Conservation (phyloP, 202 grass and related monocot genomes). For the Carex arenaria region DNA sequence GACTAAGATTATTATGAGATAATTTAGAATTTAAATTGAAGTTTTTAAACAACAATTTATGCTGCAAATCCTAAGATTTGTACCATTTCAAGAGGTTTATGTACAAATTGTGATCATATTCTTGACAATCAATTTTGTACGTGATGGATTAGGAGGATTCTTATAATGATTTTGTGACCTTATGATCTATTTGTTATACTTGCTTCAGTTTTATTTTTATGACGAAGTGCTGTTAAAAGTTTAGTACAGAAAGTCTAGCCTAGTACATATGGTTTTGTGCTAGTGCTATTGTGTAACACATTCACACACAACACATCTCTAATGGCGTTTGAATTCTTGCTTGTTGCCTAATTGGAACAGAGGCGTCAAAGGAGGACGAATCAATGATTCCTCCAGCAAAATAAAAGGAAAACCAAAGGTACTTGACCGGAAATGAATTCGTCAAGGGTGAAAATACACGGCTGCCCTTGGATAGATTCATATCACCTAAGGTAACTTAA, state of each 20-base stretch:
- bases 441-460: too few species aligned
- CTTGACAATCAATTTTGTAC: neutral
- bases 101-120: neutral
- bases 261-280: neutral
- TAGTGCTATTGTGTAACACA: neutral
- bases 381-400: too few species aligned
- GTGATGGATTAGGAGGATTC: neutral
- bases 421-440: too few species aligned
- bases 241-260: neutral
- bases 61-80: neutral
- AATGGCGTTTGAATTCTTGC: too few species aligned
- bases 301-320: too few species aligned
- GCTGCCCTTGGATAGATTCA: too few species aligned
- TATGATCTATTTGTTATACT: neutral
- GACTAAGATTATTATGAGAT: slow-evolving; percentile 30
- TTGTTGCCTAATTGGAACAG: too few species aligned
- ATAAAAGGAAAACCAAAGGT: too few species aligned
- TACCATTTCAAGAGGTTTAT: neutral
- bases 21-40: slow-evolving; percentile 9
- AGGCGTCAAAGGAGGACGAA: too few species aligned
- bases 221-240: neutral
- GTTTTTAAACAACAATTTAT: neutral
- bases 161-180: neutral
- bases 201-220: neutral
- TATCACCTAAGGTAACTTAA: too few species aligned